phyloP scores from a whole-genome alignment of 2,329 filamentous ascomycete species.

The Nothophoma quercina region DNA sequence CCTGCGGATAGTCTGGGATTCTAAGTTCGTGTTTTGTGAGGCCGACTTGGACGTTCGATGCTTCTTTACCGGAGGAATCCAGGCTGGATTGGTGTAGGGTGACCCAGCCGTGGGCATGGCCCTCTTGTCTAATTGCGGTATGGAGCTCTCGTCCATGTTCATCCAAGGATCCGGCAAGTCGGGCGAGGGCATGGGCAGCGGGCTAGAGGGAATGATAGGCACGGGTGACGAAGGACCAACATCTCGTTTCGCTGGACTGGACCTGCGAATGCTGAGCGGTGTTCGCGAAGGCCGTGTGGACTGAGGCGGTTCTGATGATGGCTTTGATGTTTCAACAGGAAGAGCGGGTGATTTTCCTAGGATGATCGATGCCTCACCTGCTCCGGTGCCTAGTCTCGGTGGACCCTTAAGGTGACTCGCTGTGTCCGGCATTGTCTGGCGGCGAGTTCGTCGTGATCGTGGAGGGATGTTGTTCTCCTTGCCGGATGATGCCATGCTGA shows the following conservation, averaged over 20 bases:
- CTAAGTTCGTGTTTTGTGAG: conserved; percentile 13
- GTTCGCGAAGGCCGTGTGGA: conserved; percentile 27
- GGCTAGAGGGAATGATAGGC: conserved; percentile 35
- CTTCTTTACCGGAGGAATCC: conserved; percentile 31
- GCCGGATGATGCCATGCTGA: conserved; percentile 24
- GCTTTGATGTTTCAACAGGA: conserved; percentile 17
- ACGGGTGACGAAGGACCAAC: conserved; percentile 27
- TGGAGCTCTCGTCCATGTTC: conserved; percentile 38
- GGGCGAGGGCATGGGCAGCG: conserved; percentile 42
- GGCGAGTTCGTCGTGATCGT: conserved; percentile 31
- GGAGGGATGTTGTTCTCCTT: conserved; percentile 45
- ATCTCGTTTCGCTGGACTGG: conserved; percentile 33
- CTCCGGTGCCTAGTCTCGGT: conserved; percentile 25
- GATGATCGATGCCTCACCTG: conserved; percentile 30
- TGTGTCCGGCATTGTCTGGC: conserved; percentile 33
- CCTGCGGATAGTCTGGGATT: conserved; percentile 4
- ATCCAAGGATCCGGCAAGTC: conserved; percentile 42
- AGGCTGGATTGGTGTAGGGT: conserved; percentile 35
- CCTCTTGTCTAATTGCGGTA: conserved; percentile 42
- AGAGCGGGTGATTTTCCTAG: conserved; percentile 29
- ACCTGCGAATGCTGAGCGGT: conserved; percentile 29
- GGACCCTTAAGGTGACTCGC: conserved; percentile 20
- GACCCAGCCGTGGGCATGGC: conserved; percentile 40
- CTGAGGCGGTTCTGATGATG: conserved; percentile 13
- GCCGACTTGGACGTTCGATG: conserved; percentile 28